These are phyloP conservation scores for Suillus fuscotomentosus DNA, from an alignment of 768 basidiomycete genomes.

Conservation along the genomic window DNA sequence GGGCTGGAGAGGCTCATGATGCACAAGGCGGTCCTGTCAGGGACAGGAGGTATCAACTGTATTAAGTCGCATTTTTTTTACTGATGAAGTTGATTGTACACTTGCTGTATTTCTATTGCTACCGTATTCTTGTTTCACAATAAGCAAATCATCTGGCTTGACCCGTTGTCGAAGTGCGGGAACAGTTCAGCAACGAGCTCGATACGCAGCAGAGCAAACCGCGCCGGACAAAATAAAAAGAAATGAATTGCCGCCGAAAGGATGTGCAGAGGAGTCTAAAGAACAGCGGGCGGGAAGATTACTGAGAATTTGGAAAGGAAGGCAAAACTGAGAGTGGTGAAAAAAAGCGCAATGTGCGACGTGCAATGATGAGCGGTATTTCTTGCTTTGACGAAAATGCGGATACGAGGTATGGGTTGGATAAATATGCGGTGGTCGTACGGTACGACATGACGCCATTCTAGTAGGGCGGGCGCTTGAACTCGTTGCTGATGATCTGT, in stretches of 20 bases:
- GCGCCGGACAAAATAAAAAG: not conserved
- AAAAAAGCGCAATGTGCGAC: not conserved
- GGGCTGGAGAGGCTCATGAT: not conserved
- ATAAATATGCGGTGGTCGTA: not conserved
- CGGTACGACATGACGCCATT: not conserved
- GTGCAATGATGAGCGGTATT: not conserved
- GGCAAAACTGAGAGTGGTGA: not conserved
- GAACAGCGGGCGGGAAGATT: not conserved
- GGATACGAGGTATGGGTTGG: not conserved
- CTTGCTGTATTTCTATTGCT: not conserved
- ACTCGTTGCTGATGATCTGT: conserved; percentile 56
- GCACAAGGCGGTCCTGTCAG: not conserved
- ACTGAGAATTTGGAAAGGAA: not conserved
- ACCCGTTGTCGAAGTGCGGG: not conserved
- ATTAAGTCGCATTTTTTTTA: not conserved
- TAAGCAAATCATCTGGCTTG: not conserved
- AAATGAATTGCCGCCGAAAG: not conserved
- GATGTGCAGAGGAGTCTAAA: not conserved
- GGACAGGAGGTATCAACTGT: not conserved
- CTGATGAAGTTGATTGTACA: not conserved
- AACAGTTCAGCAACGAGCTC: not conserved
- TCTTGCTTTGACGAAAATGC: not conserved
- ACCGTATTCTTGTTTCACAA: not conserved
- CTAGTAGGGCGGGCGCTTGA: conserved; percentile 56
- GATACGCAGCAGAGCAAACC: not conserved